Evolutionary conservation across 371 early-diverging fungal species (phyloP), one percentile per base, ranked within the genome.

Genomic region (Lichtheimia ramosa): DNA sequence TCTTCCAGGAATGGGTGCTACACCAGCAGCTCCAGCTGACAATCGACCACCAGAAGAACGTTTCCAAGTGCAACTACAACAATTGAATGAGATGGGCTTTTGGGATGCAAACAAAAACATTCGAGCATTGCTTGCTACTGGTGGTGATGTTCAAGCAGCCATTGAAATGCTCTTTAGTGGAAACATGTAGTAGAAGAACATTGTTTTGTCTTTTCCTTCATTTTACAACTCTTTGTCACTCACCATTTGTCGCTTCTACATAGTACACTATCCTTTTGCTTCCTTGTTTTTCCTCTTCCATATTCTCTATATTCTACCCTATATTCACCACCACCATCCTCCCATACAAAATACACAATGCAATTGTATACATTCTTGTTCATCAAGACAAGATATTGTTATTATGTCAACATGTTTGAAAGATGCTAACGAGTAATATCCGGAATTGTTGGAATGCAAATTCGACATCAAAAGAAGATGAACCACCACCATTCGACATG

Each of bases 41-140:
- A 74, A 55, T 34, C 80, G 82, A 58, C 89, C 96, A 42, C 93
- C 93, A 23, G 97, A 96, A 76, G 95, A 94, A 67, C 85, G 95
- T 21, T 98, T 86, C 75, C 87, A 89, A 65, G 86, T 84, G 18
- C 96, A 98, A 72, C 82, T 98, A 52, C 85, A 87, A 69, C 97
- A 97, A 74, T 76, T 98, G 59, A 91, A 88, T 64, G 99, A 97
- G 46, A 98, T 98, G 99, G 99, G 99, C 5, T 95, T 98, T 71
- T 92, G 83, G 79, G 92, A 95, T 71, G 89, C 93, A 13, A 74
- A 84, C 6, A 89, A 91, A 74, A 98, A 98, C 66, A 89, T 97
- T 52, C 82, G 93, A 24, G 97, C 94, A 1, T 79, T 98, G 70
- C 76, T 83, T 20, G 79, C 87, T 24, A 87, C 96, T 6, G 87